phyloP scores from a whole-genome alignment of 176 grass and related monocot genomes.

The Canna indica region DNA sequence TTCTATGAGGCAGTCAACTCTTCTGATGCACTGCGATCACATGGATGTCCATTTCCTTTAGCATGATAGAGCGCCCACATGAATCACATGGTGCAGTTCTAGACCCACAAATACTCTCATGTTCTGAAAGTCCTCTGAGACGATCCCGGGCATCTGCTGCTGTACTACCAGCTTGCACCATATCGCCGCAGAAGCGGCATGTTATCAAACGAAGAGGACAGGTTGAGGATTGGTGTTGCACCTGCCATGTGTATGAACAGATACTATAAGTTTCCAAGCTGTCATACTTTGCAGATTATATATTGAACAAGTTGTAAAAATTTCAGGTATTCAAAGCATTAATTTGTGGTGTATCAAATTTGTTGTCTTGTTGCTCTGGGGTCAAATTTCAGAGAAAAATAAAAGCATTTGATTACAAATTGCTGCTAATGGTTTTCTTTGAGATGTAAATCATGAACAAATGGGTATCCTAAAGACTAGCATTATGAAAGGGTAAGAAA shows the following conservation, averaged over 20 bases:
- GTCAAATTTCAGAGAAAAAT: no score
- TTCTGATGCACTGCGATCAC: constrained; percentile 80
- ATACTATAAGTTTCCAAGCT: no score
- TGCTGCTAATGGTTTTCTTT: no score
- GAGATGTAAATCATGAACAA: no score
- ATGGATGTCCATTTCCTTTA: constrained; percentile 98
- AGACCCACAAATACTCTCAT: constrained; percentile 92
- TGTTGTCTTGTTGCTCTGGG: no score
- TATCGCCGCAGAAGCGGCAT: constrained; percentile 84
- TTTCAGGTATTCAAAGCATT: no score
- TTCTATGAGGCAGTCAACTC: constrained; percentile 29
- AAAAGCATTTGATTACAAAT: no score
- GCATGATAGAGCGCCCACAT: constrained; percentile 77
- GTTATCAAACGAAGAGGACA: constrained; percentile 70
- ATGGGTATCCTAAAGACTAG: no score
- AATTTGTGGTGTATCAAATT: no score
- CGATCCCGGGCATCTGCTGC: constrained; percentile 52
- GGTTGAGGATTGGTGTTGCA: constrained; percentile 60
- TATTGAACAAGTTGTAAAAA: no score
- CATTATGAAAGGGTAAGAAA: no score
- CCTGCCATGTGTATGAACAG: constrained; percentile 17
- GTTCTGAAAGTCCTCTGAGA: constrained; percentile 60
- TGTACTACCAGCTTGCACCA: constrained; percentile 62
- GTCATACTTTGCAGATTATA: no score
- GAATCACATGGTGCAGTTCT: constrained; percentile 89